Conservation (phyloP, 2,329 filamentous ascomycete genomes). For the Fusarium mundagurra region DNA sequence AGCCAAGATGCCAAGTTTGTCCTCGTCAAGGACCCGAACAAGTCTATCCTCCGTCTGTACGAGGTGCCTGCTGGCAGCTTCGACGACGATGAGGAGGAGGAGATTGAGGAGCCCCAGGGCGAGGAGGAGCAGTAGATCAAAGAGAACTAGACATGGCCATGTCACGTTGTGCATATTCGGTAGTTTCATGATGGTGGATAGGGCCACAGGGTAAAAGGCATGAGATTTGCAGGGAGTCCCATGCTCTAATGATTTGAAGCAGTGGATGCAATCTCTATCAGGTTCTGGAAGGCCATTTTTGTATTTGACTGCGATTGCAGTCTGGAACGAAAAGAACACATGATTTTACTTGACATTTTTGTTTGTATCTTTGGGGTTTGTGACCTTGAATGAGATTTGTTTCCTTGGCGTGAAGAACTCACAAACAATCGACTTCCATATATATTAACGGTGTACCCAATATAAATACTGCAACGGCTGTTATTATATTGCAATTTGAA, state of each 20-base stretch:
- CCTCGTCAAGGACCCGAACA: conserved; percentile 92
- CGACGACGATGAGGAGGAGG: conserved; percentile 84
- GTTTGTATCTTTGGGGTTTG: not conserved
- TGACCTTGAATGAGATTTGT: not conserved
- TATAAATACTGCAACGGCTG: not conserved
- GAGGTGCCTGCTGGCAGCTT: conserved; percentile 88
- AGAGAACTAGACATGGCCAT: conserved; percentile 11
- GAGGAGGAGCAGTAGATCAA: conserved; percentile 32
- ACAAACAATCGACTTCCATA: not conserved
- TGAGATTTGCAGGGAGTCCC: conserved; percentile 35
- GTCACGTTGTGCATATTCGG: conserved; percentile 13
- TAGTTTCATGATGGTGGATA: conserved; percentile 20
- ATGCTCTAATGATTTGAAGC: conserved; percentile 45
- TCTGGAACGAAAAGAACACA: conserved; percentile 41
- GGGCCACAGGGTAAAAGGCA: conserved; percentile 24
- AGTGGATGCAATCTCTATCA: conserved; percentile 37
- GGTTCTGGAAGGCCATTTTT: conserved; percentile 20
- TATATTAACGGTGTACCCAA: not conserved
- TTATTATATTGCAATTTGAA: not conserved
- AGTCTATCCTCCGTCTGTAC: conserved; percentile 92
- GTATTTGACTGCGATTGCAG: conserved; percentile 28
- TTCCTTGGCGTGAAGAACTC: not conserved
- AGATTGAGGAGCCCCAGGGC: conserved; percentile 56
- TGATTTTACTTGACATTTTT: conserved; percentile 31
- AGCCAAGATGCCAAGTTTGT: conserved; percentile 87